Evolutionary conservation across 768 basidiomycete genomes (phyloP).

Genomic region (Chlorophyllum brunneum): DNA sequence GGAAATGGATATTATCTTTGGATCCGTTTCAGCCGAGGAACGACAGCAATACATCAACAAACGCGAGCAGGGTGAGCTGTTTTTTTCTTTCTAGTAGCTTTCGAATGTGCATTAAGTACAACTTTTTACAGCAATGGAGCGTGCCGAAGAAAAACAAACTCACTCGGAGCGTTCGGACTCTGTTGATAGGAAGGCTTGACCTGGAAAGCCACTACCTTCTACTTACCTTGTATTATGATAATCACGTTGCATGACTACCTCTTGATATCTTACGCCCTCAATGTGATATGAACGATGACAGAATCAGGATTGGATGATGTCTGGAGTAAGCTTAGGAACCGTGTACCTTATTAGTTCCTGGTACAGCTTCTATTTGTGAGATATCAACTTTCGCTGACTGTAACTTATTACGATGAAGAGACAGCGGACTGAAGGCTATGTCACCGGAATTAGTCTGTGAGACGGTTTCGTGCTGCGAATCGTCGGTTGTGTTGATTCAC

Average conservation of each 20-base stretch:
- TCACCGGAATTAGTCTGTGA: too few species aligned
- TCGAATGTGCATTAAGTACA: too few species aligned
- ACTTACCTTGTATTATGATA: neutral
- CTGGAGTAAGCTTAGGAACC: too few species aligned
- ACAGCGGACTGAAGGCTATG: too few species aligned
- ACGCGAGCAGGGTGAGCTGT: conserved; percentile 31
- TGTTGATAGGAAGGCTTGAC: conserved; percentile 11
- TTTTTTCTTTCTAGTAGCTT: neutral
- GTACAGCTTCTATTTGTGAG: too few species aligned
- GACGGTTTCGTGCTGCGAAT: too few species aligned
- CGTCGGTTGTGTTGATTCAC: too few species aligned
- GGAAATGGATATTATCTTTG: conserved; percentile 53
- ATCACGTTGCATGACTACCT: neutral
- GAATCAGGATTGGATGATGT: too few species aligned
- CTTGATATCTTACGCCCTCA: neutral
- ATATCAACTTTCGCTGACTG: too few species aligned
- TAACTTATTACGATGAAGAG: too few species aligned
- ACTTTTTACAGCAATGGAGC: conserved; percentile 12
- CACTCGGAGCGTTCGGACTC: conserved; percentile 13
- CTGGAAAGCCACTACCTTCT: too few species aligned
- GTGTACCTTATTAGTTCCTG: too few species aligned
- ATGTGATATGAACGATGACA: neutral
- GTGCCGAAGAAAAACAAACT: neutral
- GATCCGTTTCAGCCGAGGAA: conserved; percentile 49
- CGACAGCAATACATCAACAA: conserved; percentile 50